Evolutionary conservation across 2,329 filamentous ascomycete species (phyloP).

Genomic region (Epicoccum nigrum): DNA sequence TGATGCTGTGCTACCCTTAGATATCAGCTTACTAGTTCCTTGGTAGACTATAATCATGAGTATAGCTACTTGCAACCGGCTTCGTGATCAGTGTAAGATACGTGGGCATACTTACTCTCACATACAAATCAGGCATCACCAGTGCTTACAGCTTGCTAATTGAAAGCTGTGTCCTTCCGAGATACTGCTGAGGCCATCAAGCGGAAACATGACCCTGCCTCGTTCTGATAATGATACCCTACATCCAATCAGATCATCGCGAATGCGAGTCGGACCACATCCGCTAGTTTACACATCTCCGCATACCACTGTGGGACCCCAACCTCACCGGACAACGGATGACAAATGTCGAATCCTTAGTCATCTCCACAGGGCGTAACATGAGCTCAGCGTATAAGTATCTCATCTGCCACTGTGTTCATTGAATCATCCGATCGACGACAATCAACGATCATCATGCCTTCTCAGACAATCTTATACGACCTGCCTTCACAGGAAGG

Average conservation of each 20-base stretch:
- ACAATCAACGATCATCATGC: slow-evolving; percentile 22
- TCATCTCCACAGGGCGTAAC: not conserved
- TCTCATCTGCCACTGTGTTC: not conserved
- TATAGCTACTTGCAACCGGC: no score
- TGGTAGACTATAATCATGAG: no score
- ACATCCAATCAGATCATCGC: not conserved
- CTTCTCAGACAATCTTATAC: slow-evolving; percentile 60
- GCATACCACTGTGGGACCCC: not conserved
- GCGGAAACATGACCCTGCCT: no score
- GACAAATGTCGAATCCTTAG: not conserved
- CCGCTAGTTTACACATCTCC: not conserved
- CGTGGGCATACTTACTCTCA: no score
- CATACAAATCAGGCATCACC: no score
- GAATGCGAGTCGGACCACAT: not conserved
- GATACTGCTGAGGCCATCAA: no score
- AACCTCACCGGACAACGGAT: slow-evolving; percentile 10
- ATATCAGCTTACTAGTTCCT: no score
- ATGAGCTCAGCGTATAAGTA: not conserved
- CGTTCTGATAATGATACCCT: not conserved
- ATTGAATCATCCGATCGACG: not conserved
- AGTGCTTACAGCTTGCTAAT: no score
- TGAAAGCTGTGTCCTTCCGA: no score
- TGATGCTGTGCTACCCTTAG: no score
- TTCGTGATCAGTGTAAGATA: no score
- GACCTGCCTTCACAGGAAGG: slow-evolving; percentile 65